Base-by-base conservation (phyloP, 1,139 yeast species). In the Zygosaccharomyces pseudobailii region DNA sequence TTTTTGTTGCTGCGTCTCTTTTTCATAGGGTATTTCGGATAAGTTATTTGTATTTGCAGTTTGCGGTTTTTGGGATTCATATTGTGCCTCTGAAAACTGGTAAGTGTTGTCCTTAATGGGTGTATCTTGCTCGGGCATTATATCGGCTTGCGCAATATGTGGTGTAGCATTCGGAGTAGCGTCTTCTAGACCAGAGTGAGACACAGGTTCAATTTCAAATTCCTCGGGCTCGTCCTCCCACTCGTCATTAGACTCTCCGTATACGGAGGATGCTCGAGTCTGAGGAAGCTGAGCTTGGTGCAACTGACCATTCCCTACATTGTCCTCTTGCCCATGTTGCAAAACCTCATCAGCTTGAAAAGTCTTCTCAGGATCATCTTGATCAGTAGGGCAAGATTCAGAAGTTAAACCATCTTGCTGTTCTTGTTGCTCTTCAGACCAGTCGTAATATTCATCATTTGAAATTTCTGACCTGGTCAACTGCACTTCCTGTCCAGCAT, bases 171-270 rank as follows among this genome's bases (percentile, higher is more conserved):
- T 38, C 20, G 10, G 36, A 9, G 36, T 34, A 6, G 7, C 24
- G 20, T 34, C 13, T 5, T 34, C 36, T 3, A 21, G 10, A 8
- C 6, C 36, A 5, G 23, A n/a, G 4, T 19, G 24, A 6, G 8
- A 8, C 27, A 8, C 9, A 24, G 5, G n/a, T 19, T 20, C 34
- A 9, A 22, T n/a, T 17, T 38, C 41, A 5, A 20, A 7, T 21
- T 38, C 41, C 20, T 38, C 41, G 23, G 22, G 24, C 21, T 38
- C 41, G 23, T 38, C 41, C 23, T 38, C 41, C 41, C 41, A 38
- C 17, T 38, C 41, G 24, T 38, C 41, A 10, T 38, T 38, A 23
- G 41, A 27, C 19, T 27, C 34, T n/a, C 17, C 13, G 23, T 38
- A 27, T 3, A 27, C 33, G 3, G 33, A n/a, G 33, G 33, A 30